A percentile compares a stretch with the other conserved stretches of the same genome.
Conservation (phyloP, 2,329 filamentous ascomycete species). For the Hypoxylon sp. region DNA sequence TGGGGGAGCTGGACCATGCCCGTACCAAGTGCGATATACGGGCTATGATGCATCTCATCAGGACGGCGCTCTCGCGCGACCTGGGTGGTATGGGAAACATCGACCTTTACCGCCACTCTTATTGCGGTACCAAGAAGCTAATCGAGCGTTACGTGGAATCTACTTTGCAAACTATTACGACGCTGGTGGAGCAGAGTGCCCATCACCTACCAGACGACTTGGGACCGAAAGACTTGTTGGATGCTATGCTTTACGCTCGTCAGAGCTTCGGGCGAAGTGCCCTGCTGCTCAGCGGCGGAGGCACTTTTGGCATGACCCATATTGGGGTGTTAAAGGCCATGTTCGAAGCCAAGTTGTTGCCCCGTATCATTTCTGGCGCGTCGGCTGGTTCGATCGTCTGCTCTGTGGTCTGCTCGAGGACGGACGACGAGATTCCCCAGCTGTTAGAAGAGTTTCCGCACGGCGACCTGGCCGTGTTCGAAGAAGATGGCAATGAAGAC, state of each 20-base stretch:
- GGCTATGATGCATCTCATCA: constrained; percentile 82
- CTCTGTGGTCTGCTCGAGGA: constrained; percentile 81
- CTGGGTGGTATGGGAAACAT: constrained; percentile 88
- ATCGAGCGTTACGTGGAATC: constrained; percentile 91
- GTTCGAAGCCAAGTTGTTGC: constrained; percentile 79
- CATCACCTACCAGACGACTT: constrained; percentile 63
- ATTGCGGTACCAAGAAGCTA: constrained; percentile 86
- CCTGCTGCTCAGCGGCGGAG: constrained; percentile 84
- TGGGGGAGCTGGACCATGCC: constrained; percentile 80
- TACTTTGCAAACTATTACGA: constrained; percentile 78
- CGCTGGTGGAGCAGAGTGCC: constrained; percentile 73
- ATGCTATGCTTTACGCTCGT: constrained; percentile 77
- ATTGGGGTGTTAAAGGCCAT: constrained; percentile 88
- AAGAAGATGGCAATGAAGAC: constrained; percentile 69
- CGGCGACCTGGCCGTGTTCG: constrained; percentile 85
- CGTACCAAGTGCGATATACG: constrained; percentile 77
- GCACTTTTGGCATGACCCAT: constrained; percentile 92
- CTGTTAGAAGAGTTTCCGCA: constrained; percentile 79
- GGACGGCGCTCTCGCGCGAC: constrained; percentile 83
- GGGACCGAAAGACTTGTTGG: constrained; percentile 70
- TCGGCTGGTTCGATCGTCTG: constrained; percentile 90
- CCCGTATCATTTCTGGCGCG: constrained; percentile 87
- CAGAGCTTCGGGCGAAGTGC: constrained; percentile 89
- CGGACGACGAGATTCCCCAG: constrained; percentile 80
- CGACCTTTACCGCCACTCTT: constrained; percentile 84